Base-by-base conservation (phyloP, 805 yeast genomes). In the Candida ulmi region DNA sequence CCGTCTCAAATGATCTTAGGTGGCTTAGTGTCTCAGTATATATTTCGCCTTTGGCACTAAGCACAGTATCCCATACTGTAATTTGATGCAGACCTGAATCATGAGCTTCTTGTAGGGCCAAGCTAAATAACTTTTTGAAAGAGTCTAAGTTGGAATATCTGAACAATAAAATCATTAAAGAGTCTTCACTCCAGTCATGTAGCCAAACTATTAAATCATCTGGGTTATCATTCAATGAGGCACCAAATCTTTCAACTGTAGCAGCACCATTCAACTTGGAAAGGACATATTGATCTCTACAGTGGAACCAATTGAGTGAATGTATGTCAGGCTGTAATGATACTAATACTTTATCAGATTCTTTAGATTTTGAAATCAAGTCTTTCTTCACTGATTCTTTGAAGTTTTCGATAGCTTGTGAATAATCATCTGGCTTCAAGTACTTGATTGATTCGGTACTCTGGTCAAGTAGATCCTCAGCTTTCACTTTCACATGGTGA, bases 171-270 rank as follows among this genome's bases (percentile, higher is more conserved):
- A 69, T 47, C 2, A 58, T 45, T 26, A 68, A 41, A 8, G 48
- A 31, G 23, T 55, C 47, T 11, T 46, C 60, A 33, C 55, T 57
- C 68, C 71, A 68, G 33, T 69, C 68, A 38, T 68, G 72, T 33
- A 58, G 62, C 77, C 78, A 75, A 13, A 68, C 47, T 9, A 68
- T 53, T 44, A 68, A 73, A 17, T 66, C 61, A 7, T 42, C 36
- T 1, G 24, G 24, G 6, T 47, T 52, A 21, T 50, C 47, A n/a
- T 41, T 29, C 9, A 50, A 50, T 1, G 55, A 48, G 2, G 43
- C 53, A 8, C 72, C 73, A 43, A 61, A 64, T 11, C 35, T 33
- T 5, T 43, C 39, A 9, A 38, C 17, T 15, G 40, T 39, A 30
- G 41, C 19, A 15, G 41, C 42, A 11, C 52, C 47, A 16, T 50